Conservation (phyloP, 148 eudicot genomes). For the Drosera capensis region DNA sequence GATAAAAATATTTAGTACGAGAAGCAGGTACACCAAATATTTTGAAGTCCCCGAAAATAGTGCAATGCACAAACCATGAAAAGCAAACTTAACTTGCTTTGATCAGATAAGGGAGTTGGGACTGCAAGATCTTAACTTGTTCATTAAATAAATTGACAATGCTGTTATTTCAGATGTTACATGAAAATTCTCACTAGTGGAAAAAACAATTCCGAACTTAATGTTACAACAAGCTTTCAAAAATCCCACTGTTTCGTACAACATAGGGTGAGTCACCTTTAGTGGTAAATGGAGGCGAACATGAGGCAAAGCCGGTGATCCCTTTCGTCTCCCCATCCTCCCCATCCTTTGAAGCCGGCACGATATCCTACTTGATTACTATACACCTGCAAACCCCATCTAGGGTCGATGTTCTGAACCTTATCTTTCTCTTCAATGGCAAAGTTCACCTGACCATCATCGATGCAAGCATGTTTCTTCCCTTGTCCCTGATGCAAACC, state of each 20-base stretch:
- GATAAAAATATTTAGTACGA: too few relatives aligned
- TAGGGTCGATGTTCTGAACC: constrained; percentile 32
- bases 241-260: background rate
- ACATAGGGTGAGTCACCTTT: background rate
- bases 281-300: constrained; percentile 69
- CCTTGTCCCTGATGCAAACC: constrained; percentile 95
- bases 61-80: too few relatives aligned
- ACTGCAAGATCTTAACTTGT: too few relatives aligned
- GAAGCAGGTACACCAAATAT: too few relatives aligned
- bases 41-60: too few relatives aligned
- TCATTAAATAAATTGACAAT: too few relatives aligned
- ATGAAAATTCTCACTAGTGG: too few relatives aligned
- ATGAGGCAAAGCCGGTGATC: constrained; percentile 66
- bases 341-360: constrained; percentile 93
- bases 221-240: background rate
- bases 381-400: constrained; percentile 49
- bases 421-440: constrained; percentile 43
- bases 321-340: constrained; percentile 91
- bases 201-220: background rate
- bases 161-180: too few relatives aligned
- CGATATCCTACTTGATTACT: constrained; percentile 61
- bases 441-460: constrained; percentile 45
- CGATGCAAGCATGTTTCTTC: constrained; percentile 39
- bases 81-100: too few relatives aligned
- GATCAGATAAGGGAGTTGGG: too few relatives aligned